Evolutionary conservation across 805 yeast species (phyloP), one percentile per base, ranked within the genome.

Genomic region (Blastobotrys mokoenaii): DNA sequence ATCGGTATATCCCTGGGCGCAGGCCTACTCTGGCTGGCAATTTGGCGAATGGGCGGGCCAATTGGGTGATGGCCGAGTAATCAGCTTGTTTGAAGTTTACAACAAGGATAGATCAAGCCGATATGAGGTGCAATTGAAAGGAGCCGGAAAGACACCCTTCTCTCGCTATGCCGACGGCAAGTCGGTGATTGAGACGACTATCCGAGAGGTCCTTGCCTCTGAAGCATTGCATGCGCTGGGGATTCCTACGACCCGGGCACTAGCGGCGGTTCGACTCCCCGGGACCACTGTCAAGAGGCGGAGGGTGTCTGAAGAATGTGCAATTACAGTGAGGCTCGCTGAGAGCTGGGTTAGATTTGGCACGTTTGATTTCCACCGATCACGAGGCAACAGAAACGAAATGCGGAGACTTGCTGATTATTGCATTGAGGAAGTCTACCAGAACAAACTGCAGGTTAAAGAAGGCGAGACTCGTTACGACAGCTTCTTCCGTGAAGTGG

Each of bases 41-140:
- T 90, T 93, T 68, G 97, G 98, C 2, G 78, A 77, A 52, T 90
- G 90, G 77, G 97, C 97, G 0, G 97, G 97, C 1, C 98, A 93
- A 62, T 67, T 90, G 50, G 98, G 98, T 5, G 98, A 90, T 62
- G 98, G 98, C 1, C 69, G 98, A 48, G 96, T 87, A 1, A 74
- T 81, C 5, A 86, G 84, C 56, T 65, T 90, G 38, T 89, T 90
- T 65, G 90, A 84, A 51, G 64, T 82, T 0, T 70, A 72, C 4
- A 79, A 76, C 52, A 56, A 54, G 2, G 52, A 48, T 2, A 70
- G 74, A 16, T 62, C 73, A 4, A 53, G 57, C 20, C 61, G 64
- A 31, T 80, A 72, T 55, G 90, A 82, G 51, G 53, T 90, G 1
- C 97, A 90, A 65, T 65, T 90, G 51, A 90, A 90, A 66, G 98